Evolutionary conservation across 2,329 filamentous ascomycete genomes (phyloP), one percentile per base, ranked within the genome.

Genomic region (Pseudocercospora crystallina): DNA sequence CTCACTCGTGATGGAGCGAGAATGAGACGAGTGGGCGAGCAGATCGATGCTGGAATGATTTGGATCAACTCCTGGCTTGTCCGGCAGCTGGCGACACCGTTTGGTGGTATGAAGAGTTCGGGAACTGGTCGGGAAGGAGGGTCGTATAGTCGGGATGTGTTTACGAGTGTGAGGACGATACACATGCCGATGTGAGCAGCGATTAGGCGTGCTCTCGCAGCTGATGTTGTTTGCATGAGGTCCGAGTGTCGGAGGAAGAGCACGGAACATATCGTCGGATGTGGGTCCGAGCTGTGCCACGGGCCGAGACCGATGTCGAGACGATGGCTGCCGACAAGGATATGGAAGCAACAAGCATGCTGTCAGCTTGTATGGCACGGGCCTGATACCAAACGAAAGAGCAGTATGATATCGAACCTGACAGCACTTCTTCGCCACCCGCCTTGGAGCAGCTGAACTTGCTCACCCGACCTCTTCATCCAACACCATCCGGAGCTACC

Each of bases 61-160:
- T 53, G 51, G 51, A 40, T 53, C 9, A 53, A 53, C 8, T 49
- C 41, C 36, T 49, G 51, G 51, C 46, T 49, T 2, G 51, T 53
- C 13, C 34, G 51, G 5, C 32, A 34, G n/a, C 32, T 34, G 32
- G 32, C n/a, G 32, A 34, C 9, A 34, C 32, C 34, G 40, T 43
- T 43, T 32, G 30, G 26, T 43, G 41, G 31, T 34, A 20, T 32
- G 41, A 43, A 15, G 30, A 34, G 14, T 32, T 53, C 51, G 20
- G 51, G 51, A 15, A 49, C 38, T 12, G 49, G 53, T 4, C 44
- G 49, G 15, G 53, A 56, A 43, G 45, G 49, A 14, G 53, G 53
- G 8, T 41, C 41, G 29, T 51, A 51, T 39, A 50, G 47, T 30
- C 30, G 51, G 40, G 51, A 54, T 34, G 47, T 50, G 13, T 54